Evolutionary conservation across 2,329 filamentous ascomycete genomes (phyloP).

Genomic region (Pezicula radicicola): DNA sequence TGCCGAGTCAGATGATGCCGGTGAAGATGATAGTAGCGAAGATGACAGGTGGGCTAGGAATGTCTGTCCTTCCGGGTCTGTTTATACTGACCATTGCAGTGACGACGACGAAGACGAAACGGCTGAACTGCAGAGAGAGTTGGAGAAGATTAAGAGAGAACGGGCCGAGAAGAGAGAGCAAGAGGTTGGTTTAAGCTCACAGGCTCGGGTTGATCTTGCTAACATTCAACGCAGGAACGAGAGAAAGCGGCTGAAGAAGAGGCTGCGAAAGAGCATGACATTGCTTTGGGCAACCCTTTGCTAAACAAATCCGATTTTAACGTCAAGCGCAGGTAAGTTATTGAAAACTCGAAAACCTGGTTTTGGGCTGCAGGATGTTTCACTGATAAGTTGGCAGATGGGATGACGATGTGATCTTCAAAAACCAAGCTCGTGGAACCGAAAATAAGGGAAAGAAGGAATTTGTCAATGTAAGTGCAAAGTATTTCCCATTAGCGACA

Average conservation of each 20-base stretch:
- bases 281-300: conserved; percentile 88
- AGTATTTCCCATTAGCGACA: conserved; percentile 2
- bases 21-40: conserved; percentile 55
- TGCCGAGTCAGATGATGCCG: conserved; percentile 68
- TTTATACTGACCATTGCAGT: conserved; percentile 38
- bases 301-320: conserved; percentile 87
- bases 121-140: conserved; percentile 84
- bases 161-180: conserved; percentile 73
- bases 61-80: not conserved
- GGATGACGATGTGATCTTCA: conserved; percentile 99
- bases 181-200: conserved; percentile 44
- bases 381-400: conserved; percentile 50
- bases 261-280: conserved; percentile 80
- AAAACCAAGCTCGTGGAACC: conserved; percentile 94
- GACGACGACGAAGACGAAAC: conserved; percentile 78
- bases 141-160: conserved; percentile 91
- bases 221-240: conserved; percentile 54
- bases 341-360: not conserved
- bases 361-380: not conserved
- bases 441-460: conserved; percentile 91
- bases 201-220: not conserved
- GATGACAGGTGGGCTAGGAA: conserved; percentile 47
- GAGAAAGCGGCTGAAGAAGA: conserved; percentile 79
- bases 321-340: conserved; percentile 65
- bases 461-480: conserved; percentile 81